These are phyloP conservation scores for Sequoia sempervirens DNA, from an alignment of 75 land plant genomes.

Conservation along the genomic window DNA sequence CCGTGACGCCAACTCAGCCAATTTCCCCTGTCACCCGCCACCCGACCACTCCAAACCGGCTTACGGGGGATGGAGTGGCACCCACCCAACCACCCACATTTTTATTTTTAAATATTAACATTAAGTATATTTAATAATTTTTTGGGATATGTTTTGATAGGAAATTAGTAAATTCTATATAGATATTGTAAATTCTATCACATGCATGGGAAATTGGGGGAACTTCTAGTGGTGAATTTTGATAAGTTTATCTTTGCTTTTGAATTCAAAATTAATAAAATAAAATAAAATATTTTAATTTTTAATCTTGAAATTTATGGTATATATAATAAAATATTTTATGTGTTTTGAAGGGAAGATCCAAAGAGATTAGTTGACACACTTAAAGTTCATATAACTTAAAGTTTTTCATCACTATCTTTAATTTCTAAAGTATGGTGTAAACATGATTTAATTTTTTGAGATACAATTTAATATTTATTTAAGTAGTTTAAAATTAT, in stretches of 20 bases:
- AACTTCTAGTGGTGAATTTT: conserved; percentile 76
- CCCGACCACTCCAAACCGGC: no score
- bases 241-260: conserved; percentile 19
- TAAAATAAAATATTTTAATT: no score
- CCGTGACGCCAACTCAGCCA: no score
- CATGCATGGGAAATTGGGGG: conserved; percentile 92
- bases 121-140: background rate
- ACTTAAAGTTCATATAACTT: conserved; percentile 81
- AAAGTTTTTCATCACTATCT: conserved; percentile 32
- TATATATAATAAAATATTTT: no score
- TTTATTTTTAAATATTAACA: background rate
- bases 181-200: conserved; percentile 74
- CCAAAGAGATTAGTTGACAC: conserved; percentile 63
- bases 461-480: background rate
- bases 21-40: no score
- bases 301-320: no score
- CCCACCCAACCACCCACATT: background rate
- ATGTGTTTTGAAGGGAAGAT: conserved; percentile 46
- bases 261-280: no score
- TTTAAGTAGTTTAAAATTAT: no score
- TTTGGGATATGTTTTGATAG: conserved; percentile 12
- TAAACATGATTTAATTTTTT: no score
- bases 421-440: background rate
- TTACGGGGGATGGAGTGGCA: no score
- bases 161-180: conserved; percentile 65